These are phyloP conservation scores for Xerocomellus dryophilus DNA, from an alignment of 768 basidiomycete species.

Conservation along the genomic window DNA sequence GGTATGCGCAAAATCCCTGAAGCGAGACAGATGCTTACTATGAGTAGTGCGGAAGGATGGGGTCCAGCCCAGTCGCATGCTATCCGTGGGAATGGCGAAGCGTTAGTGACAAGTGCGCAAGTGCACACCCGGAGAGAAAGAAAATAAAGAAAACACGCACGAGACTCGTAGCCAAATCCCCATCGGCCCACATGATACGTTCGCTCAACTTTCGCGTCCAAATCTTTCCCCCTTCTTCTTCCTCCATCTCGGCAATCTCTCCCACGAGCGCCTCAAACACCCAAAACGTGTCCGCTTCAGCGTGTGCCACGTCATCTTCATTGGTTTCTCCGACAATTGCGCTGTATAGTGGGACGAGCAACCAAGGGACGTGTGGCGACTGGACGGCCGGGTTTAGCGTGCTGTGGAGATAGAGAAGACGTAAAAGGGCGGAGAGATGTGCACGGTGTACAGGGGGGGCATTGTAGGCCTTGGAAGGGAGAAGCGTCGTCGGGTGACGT, in stretches of 20 bases:
- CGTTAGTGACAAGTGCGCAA: neutral
- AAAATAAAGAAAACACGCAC: constrained; percentile 34
- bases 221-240: constrained; percentile 54
- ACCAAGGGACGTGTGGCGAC: constrained; percentile 64
- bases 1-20: neutral
- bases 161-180: constrained; percentile 56
- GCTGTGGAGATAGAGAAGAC: constrained; percentile 69
- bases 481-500: constrained; percentile 41
- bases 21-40: constrained; percentile 47
- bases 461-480: constrained; percentile 44
- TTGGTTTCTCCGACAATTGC: constrained; percentile 61
- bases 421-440: constrained; percentile 62
- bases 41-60: constrained; percentile 73
- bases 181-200: constrained; percentile 59
- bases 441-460: constrained; percentile 50
- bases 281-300: constrained; percentile 83
- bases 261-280: constrained; percentile 70
- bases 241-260: constrained; percentile 72
- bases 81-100: constrained; percentile 24
- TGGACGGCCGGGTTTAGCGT: constrained; percentile 68
- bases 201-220: constrained; percentile 68
- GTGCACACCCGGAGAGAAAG: neutral
- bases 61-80: constrained; percentile 66
- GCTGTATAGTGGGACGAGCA: constrained; percentile 67
- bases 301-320: constrained; percentile 56